Evolutionary conservation across 345 rosid species (phyloP).

Genomic region (Toxicodendron radicans): DNA sequence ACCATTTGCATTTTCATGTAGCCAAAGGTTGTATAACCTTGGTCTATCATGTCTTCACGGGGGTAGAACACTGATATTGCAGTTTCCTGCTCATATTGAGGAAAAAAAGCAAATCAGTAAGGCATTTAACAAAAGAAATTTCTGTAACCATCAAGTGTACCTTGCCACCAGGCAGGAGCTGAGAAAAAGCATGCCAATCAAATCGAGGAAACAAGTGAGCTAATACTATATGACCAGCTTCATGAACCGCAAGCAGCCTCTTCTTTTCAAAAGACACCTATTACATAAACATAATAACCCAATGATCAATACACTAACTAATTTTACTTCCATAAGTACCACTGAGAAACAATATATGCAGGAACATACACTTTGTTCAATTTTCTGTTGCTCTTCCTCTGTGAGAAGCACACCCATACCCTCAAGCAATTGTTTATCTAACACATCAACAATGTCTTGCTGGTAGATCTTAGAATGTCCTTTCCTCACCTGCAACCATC

Average conservation of each 20-base stretch:
- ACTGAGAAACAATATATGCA: constrained; percentile 1
- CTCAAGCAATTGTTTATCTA: constrained; percentile 95
- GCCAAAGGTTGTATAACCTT: constrained; percentile 95
- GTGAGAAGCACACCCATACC: constrained; percentile 98
- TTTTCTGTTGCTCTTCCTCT: constrained; percentile 93
- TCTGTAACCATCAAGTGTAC: constrained; percentile 31
- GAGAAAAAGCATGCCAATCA: constrained; percentile 99
- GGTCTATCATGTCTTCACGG: constrained; percentile 93
- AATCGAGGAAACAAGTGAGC: constrained; percentile 96
- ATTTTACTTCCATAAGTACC: constrained; percentile 9
- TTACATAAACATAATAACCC: constrained; percentile 18
- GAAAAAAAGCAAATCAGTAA: not conserved
- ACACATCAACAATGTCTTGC: constrained; percentile 85
- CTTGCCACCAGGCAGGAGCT: constrained; percentile 98
- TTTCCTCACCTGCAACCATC: constrained; percentile 70
- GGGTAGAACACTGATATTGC: constrained; percentile 95
- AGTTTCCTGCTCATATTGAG: constrained; percentile 61
- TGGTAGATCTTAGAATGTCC: constrained; percentile 77
- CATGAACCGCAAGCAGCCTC: constrained; percentile 89
- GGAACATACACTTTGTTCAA: constrained; percentile 74
- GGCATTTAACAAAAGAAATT: constrained; percentile 7
- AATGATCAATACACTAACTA: constrained; percentile 20
- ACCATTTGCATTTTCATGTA: constrained; percentile 99
- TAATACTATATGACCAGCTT: constrained; percentile 89
- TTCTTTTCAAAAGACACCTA: constrained; percentile 87